phyloP scores from a whole-genome alignment of 192 early-diverging fungal genomes.

The Coemansia sp. region DNA sequence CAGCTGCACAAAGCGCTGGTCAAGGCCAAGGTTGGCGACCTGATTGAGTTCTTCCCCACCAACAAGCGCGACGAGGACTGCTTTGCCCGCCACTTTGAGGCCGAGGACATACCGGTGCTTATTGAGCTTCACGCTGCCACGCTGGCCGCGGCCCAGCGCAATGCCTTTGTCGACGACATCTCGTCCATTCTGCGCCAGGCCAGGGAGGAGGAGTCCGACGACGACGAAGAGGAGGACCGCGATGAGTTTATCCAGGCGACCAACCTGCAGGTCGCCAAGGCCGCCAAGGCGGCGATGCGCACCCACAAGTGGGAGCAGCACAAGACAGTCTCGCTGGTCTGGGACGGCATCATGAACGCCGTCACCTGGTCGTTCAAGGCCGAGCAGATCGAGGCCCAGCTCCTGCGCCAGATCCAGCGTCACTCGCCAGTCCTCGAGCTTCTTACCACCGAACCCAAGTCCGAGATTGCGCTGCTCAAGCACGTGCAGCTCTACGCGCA shows the following conservation, averaged over 20 bases:
- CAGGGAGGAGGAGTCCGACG: conserved; percentile 10
- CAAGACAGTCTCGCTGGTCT: conserved; percentile 70
- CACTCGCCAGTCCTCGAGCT: conserved; percentile 71
- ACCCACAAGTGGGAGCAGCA: conserved; percentile 65
- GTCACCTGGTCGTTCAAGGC: conserved; percentile 73
- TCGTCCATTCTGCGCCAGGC: conserved; percentile 58
- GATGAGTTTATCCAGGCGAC: conserved; percentile 14
- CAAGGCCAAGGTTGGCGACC: conserved; percentile 62
- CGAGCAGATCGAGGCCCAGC: conserved; percentile 81
- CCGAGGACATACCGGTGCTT: conserved; percentile 83
- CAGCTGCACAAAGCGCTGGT: conserved; percentile 70
- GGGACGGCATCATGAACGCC: conserved; percentile 76
- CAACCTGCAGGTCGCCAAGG: conserved; percentile 26
- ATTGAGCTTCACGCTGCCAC: conserved; percentile 76
- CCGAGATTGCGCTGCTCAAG: conserved; percentile 81
- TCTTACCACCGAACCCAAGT: conserved; percentile 57
- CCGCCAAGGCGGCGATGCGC: conserved; percentile 28
- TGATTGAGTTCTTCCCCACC: conserved; percentile 89
- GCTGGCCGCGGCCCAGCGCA: conserved; percentile 64
- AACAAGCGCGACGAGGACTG: conserved; percentile 85
- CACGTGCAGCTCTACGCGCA: conserved; percentile 83
- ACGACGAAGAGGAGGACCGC: conserved; percentile 9
- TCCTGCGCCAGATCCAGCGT: conserved; percentile 58
- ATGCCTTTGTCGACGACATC: conserved; percentile 57
- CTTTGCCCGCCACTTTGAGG: conserved; percentile 88